Base-by-base conservation (phyloP, 371 early-diverging fungal species). In the Umbelopsis sp. region DNA sequence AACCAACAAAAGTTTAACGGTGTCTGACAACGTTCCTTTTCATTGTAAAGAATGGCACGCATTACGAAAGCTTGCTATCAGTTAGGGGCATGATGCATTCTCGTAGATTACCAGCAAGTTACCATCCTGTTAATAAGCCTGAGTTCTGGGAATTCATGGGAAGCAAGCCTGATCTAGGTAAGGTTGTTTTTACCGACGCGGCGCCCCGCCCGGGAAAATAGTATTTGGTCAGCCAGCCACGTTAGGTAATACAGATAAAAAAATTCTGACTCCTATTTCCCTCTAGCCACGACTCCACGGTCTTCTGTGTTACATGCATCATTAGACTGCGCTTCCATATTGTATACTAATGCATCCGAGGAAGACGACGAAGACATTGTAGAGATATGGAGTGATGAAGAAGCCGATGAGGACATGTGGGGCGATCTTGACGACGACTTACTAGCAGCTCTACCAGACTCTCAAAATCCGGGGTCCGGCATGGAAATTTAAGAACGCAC, bases 291-390 rank as follows among this genome's bases (percentile, higher is more conserved):
- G 1, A 35, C 29, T 12, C 35, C 7, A 35, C 11, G 35, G 4
- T 57, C 35, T 5, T 57, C 57, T 35, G 52, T 51, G 29, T 29
- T 51, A 51, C 52, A 25, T 22, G 16, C 57, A 14, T 16, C 35
- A 14, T 57, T 57, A 8, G 35, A 29, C 18, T 32, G 14, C 18
- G 16, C 14, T 16, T 57, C 35, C 5, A 29, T 35, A 29, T 32
- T 57, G 18, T 18, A 35, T 1, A n/a, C 32, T 18, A 35, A 29
- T 18, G 29, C 1, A 18, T 57, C 57, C 57, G 35, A 44, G 22
- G 53, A 68, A 44, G 45, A 22, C 18, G 63, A 68, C 16, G 46
- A 52, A 18, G 62, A 68, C 25, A 57, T 68, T 44, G 50, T 57
- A n/a, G 38, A 25, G 12, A 38, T 22, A 12, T 44, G 25, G 10